Base-by-base conservation (phyloP, 2,329 filamentous ascomycete genomes). In the Arthrobotrys conoides region DNA sequence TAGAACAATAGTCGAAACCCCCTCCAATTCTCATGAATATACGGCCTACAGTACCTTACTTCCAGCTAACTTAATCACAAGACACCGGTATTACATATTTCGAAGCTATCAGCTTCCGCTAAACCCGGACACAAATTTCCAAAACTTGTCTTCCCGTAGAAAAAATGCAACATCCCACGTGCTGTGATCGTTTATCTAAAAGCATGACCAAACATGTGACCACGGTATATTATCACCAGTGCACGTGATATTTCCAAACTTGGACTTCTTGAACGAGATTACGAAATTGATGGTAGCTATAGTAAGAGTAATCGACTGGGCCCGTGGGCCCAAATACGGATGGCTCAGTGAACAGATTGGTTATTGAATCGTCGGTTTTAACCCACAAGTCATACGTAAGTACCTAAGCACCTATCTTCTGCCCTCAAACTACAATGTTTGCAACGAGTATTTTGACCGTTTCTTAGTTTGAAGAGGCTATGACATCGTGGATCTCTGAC, bases 131-230 rank as follows among this genome's bases (percentile, higher is more conserved):
- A n/a, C n/a, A n/a, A 38, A 41, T n/a, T 12, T 12, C 14, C 2
- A n/a, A 41, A 41, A 14, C 16, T 41, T 12, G 38, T 46, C 8
- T 46, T 12, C 44, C n/a, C n/a, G n/a, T n/a, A 46, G n/a, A 46
- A 46, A 46, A 73, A 73, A 73, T 73, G 44, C 70, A 73, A 73
- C 70, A 73, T 73, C 67, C 70, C 70, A 73, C 70, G 70, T 73
- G 70, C 70, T 48, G 12, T 36, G 38, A 24, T 10, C 22, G 27
- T 27, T 14, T 61, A 61, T 41, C 33, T 61, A 61, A 61, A 61
- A 61, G 57, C 57, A 44, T 61, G 57, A 27, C 57, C 5, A 20
- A 44, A 44, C 57, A 61, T 61, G 57, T 61, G 57, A 61, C 57
- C 27, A 5, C 10, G 2, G 14, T 5, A 9, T 10, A 16, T 9